These are phyloP conservation scores for Pseudoscleropodium purum DNA, from an alignment of 225 moss, liverwort and hornwort species.

Conservation along the genomic window DNA sequence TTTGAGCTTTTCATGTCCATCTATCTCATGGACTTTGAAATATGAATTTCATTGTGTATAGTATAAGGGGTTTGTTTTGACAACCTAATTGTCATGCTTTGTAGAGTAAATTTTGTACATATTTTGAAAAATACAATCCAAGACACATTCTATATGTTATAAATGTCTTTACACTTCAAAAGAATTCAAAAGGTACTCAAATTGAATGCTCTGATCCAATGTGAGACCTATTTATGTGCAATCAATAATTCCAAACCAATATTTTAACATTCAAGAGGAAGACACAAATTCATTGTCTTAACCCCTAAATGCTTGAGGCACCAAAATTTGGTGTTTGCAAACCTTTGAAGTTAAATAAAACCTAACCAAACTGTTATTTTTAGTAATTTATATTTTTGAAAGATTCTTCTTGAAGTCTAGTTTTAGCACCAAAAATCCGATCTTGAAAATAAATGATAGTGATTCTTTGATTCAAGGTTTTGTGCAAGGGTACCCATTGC, in stretches of 20 bases:
- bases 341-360: too few species aligned
- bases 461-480: too few species aligned
- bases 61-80: not conserved
- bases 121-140: not conserved
- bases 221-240: not conserved
- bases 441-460: too few species aligned
- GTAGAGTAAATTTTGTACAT: not conserved
- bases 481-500: too few species aligned
- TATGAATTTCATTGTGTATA: not conserved
- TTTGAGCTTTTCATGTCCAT: not conserved
- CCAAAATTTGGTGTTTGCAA: too few species aligned
- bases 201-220: rapidly evolving
- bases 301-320: too few species aligned
- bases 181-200: not conserved
- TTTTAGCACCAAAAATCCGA: too few species aligned
- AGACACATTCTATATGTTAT: not conserved
- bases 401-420: too few species aligned
- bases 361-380: too few species aligned
- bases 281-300: too few species aligned
- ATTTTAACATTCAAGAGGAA: too few species aligned
- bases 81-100: not conserved
- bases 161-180: not conserved
- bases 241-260: not conserved
- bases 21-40: not conserved
- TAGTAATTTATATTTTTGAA: too few species aligned